phyloP scores from a whole-genome alignment of 192 early-diverging fungal genomes.

The Borealophlyctis nickersoniae region DNA sequence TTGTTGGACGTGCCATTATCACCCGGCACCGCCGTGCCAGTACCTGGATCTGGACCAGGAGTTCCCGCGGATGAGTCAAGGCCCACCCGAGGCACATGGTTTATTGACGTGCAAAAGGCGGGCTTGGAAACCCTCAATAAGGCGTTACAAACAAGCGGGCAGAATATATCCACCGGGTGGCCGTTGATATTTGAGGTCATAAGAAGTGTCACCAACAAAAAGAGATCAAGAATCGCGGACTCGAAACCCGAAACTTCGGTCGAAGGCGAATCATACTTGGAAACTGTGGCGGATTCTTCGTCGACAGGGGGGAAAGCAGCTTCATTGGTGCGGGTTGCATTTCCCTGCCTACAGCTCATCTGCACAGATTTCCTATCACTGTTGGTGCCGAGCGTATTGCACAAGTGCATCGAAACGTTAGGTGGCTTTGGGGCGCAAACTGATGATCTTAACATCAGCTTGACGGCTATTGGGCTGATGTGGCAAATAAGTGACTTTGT shows the following conservation, averaged over 20 bases:
- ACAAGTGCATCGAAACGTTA: slow-evolving; percentile 77
- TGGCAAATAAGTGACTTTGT: slow-evolving; percentile 94
- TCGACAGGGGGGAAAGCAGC: slow-evolving; percentile 21
- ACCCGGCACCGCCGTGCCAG: background rate
- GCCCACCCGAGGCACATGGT: slow-evolving; percentile 32
- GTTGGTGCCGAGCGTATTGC: slow-evolving; percentile 69
- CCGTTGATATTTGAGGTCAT: slow-evolving; percentile 87
- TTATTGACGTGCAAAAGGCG: slow-evolving; percentile 76
- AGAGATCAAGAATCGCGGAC: slow-evolving; percentile 5
- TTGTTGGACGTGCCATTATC: slow-evolving; percentile 5
- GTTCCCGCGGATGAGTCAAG: slow-evolving; percentile 17
- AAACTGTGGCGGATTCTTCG: background rate
- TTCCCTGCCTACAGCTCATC: slow-evolving; percentile 90
- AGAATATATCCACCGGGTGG: slow-evolving; percentile 83
- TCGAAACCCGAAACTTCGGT: background rate
- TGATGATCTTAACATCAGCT: slow-evolving; percentile 90
- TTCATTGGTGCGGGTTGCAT: slow-evolving; percentile 72
- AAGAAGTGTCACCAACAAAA: slow-evolving; percentile 40
- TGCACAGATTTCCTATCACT: slow-evolving; percentile 91
- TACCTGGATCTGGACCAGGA: background rate
- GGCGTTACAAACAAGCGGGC: slow-evolving; percentile 86
- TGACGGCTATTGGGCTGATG: slow-evolving; percentile 86
- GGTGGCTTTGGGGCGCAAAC: slow-evolving; percentile 75
- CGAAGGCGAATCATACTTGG: background rate
- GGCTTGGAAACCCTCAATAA: slow-evolving; percentile 87